Percentiles rank a stretch among this genome's conserved stretches.
Evolutionary conservation across 2,329 filamentous ascomycete species (phyloP).

Genomic region (Malbranchea zuffiana): DNA sequence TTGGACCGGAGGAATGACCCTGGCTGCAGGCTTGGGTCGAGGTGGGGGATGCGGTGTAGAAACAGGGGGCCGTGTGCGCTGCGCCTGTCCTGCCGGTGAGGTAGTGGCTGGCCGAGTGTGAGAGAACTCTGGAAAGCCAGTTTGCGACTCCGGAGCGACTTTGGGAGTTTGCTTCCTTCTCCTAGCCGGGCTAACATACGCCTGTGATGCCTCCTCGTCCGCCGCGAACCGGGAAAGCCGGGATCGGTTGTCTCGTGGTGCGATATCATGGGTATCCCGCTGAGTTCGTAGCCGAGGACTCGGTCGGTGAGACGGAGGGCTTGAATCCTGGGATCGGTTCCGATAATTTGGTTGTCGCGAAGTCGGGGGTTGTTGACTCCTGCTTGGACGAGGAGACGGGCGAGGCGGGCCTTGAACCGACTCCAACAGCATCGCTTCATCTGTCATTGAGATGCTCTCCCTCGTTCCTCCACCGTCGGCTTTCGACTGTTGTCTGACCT

Average conservation of each 20-base stretch:
- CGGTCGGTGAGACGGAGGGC: conserved; percentile 50
- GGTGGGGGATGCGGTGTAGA: conserved; percentile 37
- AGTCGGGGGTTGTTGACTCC: conserved; percentile 43
- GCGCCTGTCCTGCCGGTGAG: conserved; percentile 29
- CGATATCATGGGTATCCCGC: not conserved
- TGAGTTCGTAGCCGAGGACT: conserved; percentile 24
- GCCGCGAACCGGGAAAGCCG: conserved; percentile 57
- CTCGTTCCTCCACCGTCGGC: not conserved
- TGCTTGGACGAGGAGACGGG: conserved; percentile 4
- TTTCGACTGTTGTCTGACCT: conserved; percentile 15
- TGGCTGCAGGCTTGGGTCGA: conserved; percentile 38
- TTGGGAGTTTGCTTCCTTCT: conserved; percentile 55
- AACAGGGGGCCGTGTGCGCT: conserved; percentile 18
- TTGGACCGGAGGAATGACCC: conserved; percentile 53
- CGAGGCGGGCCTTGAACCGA: conserved; percentile 11
- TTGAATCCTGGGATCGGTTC: conserved; percentile 23
- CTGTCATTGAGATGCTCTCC: conserved; percentile 15
- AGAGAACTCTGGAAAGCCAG: conserved; percentile 53
- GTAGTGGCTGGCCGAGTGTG: conserved; percentile 26
- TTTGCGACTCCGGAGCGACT: conserved; percentile 39
- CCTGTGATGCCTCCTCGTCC: conserved; percentile 70
- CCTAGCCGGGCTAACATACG: conserved; percentile 77
- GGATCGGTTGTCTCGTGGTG: conserved; percentile 2
- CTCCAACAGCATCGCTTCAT: conserved; percentile 67
- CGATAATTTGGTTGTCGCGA: conserved; percentile 36